Conservation (phyloP, 306 rosid species). For the Alnus glutinosa region DNA sequence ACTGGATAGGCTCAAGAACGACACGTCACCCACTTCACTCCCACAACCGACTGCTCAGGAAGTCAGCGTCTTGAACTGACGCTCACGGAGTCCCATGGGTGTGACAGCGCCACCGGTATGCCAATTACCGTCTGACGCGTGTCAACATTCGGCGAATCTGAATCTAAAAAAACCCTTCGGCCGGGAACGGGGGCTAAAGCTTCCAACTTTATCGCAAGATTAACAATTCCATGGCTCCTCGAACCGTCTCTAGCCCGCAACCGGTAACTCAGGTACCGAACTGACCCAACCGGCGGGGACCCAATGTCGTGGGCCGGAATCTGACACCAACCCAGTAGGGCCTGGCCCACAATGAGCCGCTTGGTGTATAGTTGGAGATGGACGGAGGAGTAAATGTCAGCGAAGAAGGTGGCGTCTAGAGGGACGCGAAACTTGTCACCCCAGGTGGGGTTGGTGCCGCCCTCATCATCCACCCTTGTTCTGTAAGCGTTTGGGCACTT, state of each 20-base stretch:
- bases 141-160: constrained; percentile 2
- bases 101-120: constrained; percentile 41
- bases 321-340: constrained; percentile 51
- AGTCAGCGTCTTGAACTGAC: no score
- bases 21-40: background rate
- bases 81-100: no score
- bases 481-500: constrained; percentile 24
- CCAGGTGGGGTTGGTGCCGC: constrained; percentile 38
- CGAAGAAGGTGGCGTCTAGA: constrained; percentile 43
- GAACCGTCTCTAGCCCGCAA: constrained; percentile 59
- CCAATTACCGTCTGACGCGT: constrained; percentile 56
- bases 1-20: background rate
- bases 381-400: constrained; percentile 36
- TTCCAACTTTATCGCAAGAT: constrained; percentile 43
- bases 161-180: background rate
- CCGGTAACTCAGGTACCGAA: constrained; percentile 56
- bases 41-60: background rate
- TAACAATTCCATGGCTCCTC: constrained; percentile 37
- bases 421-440: constrained; percentile 51
- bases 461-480: constrained; percentile 42
- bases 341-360: constrained; percentile 42
- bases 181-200: constrained; percentile 20
- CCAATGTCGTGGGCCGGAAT: constrained; percentile 51
- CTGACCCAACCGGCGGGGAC: constrained; percentile 27
- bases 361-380: constrained; percentile 42